Percentiles rank a stretch among this genome's conserved stretches.
These are phyloP conservation scores for Fusarium xylarioides DNA, from an alignment of 2,329 filamentous ascomycete genomes.

Conservation along the genomic window DNA sequence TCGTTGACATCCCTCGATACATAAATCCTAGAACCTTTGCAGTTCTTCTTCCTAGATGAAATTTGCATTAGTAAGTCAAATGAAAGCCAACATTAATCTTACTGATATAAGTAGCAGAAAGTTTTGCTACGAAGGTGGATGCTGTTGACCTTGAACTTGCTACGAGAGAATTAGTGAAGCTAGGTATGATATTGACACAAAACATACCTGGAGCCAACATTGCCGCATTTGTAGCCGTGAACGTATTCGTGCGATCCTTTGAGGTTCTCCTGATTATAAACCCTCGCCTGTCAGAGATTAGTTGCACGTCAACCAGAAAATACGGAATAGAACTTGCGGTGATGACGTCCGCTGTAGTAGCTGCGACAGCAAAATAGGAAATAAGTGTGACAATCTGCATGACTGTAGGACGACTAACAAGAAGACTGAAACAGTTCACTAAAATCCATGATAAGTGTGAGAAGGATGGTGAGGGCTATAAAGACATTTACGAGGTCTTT, in stretches of 20 bases:
- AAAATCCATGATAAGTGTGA: rapidly evolving
- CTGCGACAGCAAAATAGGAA: neutral
- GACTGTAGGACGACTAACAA: rapidly evolving
- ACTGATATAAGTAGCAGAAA: neutral
- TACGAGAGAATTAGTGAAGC: rapidly evolving
- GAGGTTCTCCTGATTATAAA: neutral
- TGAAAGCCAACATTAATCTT: rapidly evolving
- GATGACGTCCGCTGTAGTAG: neutral
- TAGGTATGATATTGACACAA: rapidly evolving
- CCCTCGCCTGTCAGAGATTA: neutral
- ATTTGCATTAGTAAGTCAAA: rapidly evolving
- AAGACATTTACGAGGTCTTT: neutral
- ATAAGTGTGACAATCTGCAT: neutral
- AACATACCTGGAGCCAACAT: neutral
- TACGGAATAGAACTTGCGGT: neutral
- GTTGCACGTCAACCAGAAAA: rapidly evolving
- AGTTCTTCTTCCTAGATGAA: rapidly evolving
- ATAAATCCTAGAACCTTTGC: neutral
- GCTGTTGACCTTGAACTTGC: neutral
- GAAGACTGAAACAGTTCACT: neutral
- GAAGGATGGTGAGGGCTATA: too few species aligned
- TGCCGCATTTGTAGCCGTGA: neutral
- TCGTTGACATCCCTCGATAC: neutral
- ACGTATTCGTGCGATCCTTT: neutral
- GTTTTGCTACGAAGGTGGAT: neutral